Evolutionary conservation across 1,284 basidiomycete genomes (phyloP).

Genomic region (Moniliella sp.): DNA sequence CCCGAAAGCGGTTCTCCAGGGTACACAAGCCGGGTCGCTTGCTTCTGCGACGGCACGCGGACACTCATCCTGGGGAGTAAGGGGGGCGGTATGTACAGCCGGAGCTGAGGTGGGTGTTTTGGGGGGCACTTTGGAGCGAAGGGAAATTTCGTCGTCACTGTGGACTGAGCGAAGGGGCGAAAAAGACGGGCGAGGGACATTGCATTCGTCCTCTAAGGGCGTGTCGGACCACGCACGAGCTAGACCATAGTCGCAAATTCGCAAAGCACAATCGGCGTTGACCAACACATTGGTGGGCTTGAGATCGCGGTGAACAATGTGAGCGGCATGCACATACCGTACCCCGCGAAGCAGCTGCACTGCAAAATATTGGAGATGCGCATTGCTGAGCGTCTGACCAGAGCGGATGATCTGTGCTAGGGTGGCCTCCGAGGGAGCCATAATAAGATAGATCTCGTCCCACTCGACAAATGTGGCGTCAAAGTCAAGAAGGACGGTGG

Average conservation of each 20-base stretch:
- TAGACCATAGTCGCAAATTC: constrained; percentile 29
- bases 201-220: no score
- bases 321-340: constrained; percentile 26
- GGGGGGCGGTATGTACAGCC: no score
- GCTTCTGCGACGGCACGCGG: no score
- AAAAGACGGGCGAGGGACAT: no score
- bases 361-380: constrained; percentile 28
- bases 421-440: constrained; percentile 29
- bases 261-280: constrained; percentile 27
- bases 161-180: no score
- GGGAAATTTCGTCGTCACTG: no score
- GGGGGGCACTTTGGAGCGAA: no score
- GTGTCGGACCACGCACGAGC: constrained; percentile 18
- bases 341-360: constrained; percentile 28
- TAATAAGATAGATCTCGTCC: constrained; percentile 27
- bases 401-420: constrained; percentile 30
- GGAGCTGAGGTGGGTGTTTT: no score
- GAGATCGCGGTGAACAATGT: constrained; percentile 29
- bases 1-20: constrained; percentile 30
- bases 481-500: constrained; percentile 27
- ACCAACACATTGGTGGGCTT: constrained; percentile 33
- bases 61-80: no score
- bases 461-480: constrained; percentile 31
- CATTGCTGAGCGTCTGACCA: constrained; percentile 22
- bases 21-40: no score